These are phyloP conservation scores for Trichopus zeylanicus DNA, from an alignment of 116 monocot genomes.

Conservation along the genomic window DNA sequence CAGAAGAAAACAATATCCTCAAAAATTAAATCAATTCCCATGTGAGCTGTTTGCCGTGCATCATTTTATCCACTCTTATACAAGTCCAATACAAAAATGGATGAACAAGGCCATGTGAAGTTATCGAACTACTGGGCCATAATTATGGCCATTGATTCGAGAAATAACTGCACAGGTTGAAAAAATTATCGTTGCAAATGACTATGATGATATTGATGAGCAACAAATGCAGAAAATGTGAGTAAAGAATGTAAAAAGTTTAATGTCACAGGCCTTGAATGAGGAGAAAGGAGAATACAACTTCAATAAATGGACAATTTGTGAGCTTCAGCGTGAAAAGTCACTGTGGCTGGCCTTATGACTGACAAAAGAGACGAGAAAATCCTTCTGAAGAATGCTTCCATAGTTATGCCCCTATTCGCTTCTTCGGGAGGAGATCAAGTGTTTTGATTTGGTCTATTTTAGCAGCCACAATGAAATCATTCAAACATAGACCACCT, in stretches of 20 bases:
- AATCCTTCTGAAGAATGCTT: too few species aligned
- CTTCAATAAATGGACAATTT: too few species aligned
- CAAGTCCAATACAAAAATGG: too few species aligned
- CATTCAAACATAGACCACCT: conserved; percentile 89
- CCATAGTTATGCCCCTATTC: conserved; percentile 67
- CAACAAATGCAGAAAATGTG: neutral
- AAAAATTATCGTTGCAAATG: neutral
- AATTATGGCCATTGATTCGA: neutral
- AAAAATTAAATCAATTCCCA: too few species aligned
- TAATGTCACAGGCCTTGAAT: neutral
- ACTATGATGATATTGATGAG: neutral
- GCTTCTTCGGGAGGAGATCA: conserved; percentile 79
- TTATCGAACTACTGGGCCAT: too few species aligned
- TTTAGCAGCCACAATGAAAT: conserved; percentile 82
- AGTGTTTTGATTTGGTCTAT: conserved; percentile 57
- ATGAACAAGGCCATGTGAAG: too few species aligned
- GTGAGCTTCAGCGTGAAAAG: too few species aligned
- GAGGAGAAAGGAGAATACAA: too few species aligned
- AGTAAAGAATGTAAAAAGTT: neutral
- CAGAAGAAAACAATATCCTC: too few species aligned
- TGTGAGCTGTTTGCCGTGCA: too few species aligned
- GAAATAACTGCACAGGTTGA: neutral
- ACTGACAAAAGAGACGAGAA: too few species aligned
- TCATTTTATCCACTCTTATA: too few species aligned
- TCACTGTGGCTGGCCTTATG: neutral